phyloP scores from a whole-genome alignment of 345 rosid genomes.

The Salix udensis region DNA sequence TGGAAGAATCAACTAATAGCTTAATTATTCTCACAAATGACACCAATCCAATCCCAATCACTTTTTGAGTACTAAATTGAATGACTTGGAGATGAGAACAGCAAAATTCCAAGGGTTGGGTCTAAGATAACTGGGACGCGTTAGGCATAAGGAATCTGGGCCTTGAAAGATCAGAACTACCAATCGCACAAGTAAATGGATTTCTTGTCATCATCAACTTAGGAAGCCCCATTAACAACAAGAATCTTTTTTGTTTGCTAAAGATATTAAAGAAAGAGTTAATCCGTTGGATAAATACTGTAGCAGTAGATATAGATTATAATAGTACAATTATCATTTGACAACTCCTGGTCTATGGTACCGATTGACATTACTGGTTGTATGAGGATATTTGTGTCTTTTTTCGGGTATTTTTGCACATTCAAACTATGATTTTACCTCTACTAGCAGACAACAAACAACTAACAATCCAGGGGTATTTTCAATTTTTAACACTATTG shows the following conservation, averaged over 20 bases:
- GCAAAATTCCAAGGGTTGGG: slow-evolving; percentile 1
- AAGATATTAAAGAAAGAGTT: not conserved
- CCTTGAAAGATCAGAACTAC: slow-evolving; percentile 15
- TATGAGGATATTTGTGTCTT: no score
- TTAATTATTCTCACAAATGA: not conserved
- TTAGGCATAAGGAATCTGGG: slow-evolving; percentile 12
- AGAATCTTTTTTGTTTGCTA: slow-evolving; percentile 3
- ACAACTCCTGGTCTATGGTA: no score
- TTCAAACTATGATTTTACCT: no score
- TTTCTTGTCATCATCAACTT: slow-evolving; percentile 31
- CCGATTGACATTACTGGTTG: no score
- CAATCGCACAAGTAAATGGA: slow-evolving; percentile 8
- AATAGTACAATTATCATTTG: no score
- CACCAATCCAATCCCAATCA: not conserved
- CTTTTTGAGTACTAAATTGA: not conserved
- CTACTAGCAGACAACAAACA: no score
- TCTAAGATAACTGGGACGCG: slow-evolving; percentile 9
- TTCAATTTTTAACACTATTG: no score
- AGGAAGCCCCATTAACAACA: slow-evolving; percentile 21
- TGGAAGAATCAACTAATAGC: slow-evolving; percentile 16
- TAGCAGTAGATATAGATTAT: no score
- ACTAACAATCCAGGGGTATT: no score
- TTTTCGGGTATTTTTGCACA: no score
- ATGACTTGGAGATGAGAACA: not conserved
- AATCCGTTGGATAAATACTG: no score